These are phyloP conservation scores for Ceratobasidium sp. DNA, from an alignment of 1,284 basidiomycete species.

Conservation along the genomic window DNA sequence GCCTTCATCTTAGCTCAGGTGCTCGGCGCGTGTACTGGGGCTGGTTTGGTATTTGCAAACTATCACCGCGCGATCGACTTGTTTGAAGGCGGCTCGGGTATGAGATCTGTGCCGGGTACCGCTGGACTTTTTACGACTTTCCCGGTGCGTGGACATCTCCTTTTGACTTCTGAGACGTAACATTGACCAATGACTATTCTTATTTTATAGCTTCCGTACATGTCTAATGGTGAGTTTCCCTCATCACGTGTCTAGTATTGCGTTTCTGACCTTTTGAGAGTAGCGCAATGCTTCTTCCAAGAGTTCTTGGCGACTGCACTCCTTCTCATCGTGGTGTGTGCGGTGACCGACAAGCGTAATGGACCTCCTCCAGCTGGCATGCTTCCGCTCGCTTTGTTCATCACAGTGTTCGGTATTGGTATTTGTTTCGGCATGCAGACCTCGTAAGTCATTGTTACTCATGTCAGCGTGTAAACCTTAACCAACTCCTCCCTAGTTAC, in stretches of 20 bases:
- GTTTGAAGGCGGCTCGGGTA: constrained; percentile 64
- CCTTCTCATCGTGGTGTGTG: neutral
- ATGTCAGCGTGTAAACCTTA: too few relatives aligned
- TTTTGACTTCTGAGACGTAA: neutral
- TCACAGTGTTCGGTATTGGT: neutral
- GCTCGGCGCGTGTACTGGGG: constrained; percentile 71
- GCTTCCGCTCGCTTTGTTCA: constrained; percentile 19
- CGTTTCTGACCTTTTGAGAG: constrained; percentile 44
- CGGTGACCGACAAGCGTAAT: constrained; percentile 19
- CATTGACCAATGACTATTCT: neutral
- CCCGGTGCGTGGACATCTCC: constrained; percentile 57
- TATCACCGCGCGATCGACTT: constrained; percentile 74
- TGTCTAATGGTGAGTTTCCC: constrained; percentile 41
- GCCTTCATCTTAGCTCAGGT: constrained; percentile 71
- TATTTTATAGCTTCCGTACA: constrained; percentile 31
- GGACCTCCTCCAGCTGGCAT: neutral
- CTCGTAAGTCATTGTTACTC: too few relatives aligned
- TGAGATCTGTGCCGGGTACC: constrained; percentile 67
- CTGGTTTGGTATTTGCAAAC: constrained; percentile 74
- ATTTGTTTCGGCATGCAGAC: constrained; percentile 10
- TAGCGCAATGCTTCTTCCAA: constrained; percentile 5
- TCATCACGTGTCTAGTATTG: neutral
- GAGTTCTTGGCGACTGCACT: constrained; percentile 5
- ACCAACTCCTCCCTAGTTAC: too few relatives aligned
- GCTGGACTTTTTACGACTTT: constrained; percentile 76